phyloP scores from a whole-genome alignment of 179 eudicot genomes.

The Silene coronaria region DNA sequence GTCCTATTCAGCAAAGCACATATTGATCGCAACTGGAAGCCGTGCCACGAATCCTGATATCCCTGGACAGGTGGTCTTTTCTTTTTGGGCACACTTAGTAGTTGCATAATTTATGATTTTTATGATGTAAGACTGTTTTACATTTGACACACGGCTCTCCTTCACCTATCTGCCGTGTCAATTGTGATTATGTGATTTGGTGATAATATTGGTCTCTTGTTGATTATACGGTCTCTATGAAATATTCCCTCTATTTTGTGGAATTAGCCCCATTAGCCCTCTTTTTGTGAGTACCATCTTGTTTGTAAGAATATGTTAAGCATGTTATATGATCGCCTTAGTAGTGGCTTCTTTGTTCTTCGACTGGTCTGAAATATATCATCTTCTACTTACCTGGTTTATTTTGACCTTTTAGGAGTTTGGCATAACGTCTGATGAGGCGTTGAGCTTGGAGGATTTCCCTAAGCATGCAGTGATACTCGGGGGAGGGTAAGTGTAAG shows the following conservation, averaged over 20 bases:
- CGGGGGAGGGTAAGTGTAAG: conserved; percentile 78
- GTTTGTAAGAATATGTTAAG: neutral
- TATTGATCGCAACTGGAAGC: conserved; percentile 91
- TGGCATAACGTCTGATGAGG: conserved; percentile 92
- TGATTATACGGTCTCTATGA: neutral
- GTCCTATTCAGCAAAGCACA: conserved; percentile 78
- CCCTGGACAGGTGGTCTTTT: conserved; percentile 63
- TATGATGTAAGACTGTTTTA: neutral
- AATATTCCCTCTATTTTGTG: neutral
- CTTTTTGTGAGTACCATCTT: neutral
- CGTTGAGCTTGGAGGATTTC: conserved; percentile 90
- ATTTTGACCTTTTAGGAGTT: conserved; percentile 46
- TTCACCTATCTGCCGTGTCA: neutral
- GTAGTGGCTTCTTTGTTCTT: neutral
- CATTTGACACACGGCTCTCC: neutral
- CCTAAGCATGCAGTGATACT: conserved; percentile 86
- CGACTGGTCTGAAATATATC: neutral
- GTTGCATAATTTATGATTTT: neutral
- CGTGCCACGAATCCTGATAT: conserved; percentile 76
- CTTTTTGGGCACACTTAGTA: neutral
- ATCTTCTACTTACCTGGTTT: conserved; percentile 9
- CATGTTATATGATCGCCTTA: neutral
- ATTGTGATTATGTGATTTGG: neutral
- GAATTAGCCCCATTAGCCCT: too few relatives aligned
- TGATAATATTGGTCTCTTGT: neutral